Conservation (phyloP, 2,329 filamentous ascomycete genomes). For the Sporothrix humicola region DNA sequence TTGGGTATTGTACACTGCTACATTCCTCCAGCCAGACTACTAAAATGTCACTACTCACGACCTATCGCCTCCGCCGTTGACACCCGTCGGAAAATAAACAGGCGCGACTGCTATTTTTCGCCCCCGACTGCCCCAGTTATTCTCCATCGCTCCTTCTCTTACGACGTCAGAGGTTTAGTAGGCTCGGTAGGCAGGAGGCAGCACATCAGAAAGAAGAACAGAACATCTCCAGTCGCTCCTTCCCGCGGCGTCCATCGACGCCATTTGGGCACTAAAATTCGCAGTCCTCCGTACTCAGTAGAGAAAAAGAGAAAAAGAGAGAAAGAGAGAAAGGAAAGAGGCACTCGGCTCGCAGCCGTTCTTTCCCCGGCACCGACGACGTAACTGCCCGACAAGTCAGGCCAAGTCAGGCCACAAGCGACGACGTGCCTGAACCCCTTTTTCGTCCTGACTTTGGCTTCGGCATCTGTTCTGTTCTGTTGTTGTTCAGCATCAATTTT, state of each 20-base stretch:
- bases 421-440: background rate
- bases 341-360: background rate
- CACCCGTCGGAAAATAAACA: conserved; percentile 12
- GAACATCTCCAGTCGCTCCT: conserved; percentile 12
- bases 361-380: conserved; percentile 17
- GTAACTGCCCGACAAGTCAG: background rate
- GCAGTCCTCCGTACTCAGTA: background rate
- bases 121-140: background rate
- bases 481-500: too few relatives aligned
- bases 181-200: background rate
- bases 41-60: too few relatives aligned
- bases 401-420: too few relatives aligned
- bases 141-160: conserved; percentile 6
- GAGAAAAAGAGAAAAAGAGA: too few relatives aligned
- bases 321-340: too few relatives aligned
- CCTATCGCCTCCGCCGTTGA: conserved; percentile 3
- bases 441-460: background rate
- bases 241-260: background rate
- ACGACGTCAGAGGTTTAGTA: background rate
- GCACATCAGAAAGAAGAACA: too few relatives aligned
- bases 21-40: background rate
- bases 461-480: too few relatives aligned
- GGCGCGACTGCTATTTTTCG: conserved; percentile 13
- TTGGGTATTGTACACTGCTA: too few relatives aligned
- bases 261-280: background rate